Conservation (phyloP, 768 basidiomycete genomes). For the Lentinula lateritia region DNA sequence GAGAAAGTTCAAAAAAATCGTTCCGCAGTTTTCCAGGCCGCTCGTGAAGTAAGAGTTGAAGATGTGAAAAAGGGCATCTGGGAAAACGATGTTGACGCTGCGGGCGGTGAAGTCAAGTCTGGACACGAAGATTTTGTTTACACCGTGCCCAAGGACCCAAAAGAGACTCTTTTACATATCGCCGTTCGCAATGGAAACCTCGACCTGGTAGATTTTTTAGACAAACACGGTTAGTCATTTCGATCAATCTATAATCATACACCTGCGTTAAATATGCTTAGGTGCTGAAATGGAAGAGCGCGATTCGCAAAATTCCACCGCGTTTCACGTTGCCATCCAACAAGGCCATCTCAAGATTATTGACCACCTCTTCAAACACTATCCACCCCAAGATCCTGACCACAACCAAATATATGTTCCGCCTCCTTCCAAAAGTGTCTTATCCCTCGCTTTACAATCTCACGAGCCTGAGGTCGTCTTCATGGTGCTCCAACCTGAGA, state of each 20-base stretch:
- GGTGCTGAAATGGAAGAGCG: constrained; percentile 73
- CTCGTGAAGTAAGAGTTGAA: constrained; percentile 45
- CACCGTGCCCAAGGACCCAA: constrained; percentile 41
- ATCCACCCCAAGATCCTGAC: constrained; percentile 52
- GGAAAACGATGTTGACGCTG: constrained; percentile 66
- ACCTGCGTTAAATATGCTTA: constrained; percentile 20
- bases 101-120: constrained; percentile 61
- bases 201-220: constrained; percentile 62
- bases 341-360: constrained; percentile 47
- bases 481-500: constrained; percentile 47
- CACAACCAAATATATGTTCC: constrained; percentile 40
- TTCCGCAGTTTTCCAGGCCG: constrained; percentile 61
- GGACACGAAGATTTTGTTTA: constrained; percentile 50
- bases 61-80: constrained; percentile 61
- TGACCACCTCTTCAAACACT: constrained; percentile 53
- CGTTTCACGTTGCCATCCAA: constrained; percentile 62
- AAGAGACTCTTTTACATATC: constrained; percentile 69
- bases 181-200: constrained; percentile 49
- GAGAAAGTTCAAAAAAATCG: constrained; percentile 50
- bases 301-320: constrained; percentile 50
- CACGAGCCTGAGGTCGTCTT: constrained; percentile 59
- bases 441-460: constrained; percentile 56
- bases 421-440: constrained; percentile 35
- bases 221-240: constrained; percentile 55
- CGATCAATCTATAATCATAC: constrained; percentile 15